Percentiles rank a stretch among this genome's conserved stretches.
Conservation (phyloP, 2,329 filamentous ascomycete species). For the Penicillium sp. region DNA sequence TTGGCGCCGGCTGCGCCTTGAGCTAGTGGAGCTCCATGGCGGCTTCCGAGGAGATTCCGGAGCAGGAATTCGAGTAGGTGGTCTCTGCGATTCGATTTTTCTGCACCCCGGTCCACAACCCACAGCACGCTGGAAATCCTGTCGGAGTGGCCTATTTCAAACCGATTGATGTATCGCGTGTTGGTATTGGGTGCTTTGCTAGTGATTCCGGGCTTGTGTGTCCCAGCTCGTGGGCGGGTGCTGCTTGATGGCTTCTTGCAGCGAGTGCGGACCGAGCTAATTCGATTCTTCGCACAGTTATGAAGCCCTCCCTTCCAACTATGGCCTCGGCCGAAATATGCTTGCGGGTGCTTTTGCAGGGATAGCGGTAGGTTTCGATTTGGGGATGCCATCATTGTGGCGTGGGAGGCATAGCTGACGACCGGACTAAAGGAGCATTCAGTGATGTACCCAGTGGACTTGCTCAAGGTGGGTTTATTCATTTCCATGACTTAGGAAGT, state of each 20-base stretch:
- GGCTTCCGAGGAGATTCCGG: constrained; percentile 37
- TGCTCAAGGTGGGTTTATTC: constrained; percentile 71
- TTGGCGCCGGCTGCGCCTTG: constrained; percentile 28
- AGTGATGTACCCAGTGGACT: constrained; percentile 97
- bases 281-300: constrained; percentile 53
- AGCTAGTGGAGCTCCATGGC: constrained; percentile 39
- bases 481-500: constrained; percentile 1
- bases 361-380: constrained; percentile 64
- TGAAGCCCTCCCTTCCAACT: constrained; percentile 89
- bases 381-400: not conserved
- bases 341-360: constrained; percentile 91
- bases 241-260: constrained; percentile 1
- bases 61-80: constrained; percentile 45
- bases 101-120: not conserved
- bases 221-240: not conserved
- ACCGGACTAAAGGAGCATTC: constrained; percentile 70
- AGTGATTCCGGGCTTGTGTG: not conserved
- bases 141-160: not conserved
- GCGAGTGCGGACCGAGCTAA: constrained; percentile 19
- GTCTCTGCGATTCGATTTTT: constrained; percentile 8
- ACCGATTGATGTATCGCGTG: constrained; percentile 1
- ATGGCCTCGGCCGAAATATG: constrained; percentile 93
- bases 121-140: not conserved
- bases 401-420: constrained; percentile 12
- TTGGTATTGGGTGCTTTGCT: not conserved